Base-by-base conservation (phyloP, 768 basidiomycete genomes). In the Rhizopogon vesiculosus region DNA sequence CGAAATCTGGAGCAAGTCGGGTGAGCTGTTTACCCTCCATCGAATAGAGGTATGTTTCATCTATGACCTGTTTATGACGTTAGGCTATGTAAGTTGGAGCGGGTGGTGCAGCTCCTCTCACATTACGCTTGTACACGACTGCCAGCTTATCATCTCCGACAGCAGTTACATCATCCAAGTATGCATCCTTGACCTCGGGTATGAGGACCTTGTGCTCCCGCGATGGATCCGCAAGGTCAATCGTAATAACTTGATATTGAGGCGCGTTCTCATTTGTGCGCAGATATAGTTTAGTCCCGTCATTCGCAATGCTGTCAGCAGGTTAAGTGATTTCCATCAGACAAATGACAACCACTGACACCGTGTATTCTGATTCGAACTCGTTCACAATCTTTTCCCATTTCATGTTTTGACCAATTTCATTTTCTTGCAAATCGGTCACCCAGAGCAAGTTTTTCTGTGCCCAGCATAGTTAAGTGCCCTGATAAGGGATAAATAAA, bases 401-500 rank as follows among this genome's bases (percentile, higher is more conserved):
- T 59, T 80, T 76, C 64, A 92, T 80, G 56, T 87, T 76, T 50
- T 74, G 75, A 8, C 81, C 83, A 25, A 90, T 85, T 54, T 78
- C 74, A 53, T 81, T 77, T 45, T 80, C 72, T 45, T 79, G 64
- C 7, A 90, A 74, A 60, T 90, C 83, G 7, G 86, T 80, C 45
- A 91, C 76, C 89, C 89, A 91, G 2, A 90, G 66, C 9, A 84
- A 66, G 63, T 89, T 86, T 82, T 83, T 85, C 88, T 90, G 59
- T n/a, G 29, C 28, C 42, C 42, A 18, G n/a, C 9, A 51, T 51
- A 18, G 15, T 45, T 51, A 45, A 28, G 48, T 41, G 22, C 28
- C 16, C 43, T 35, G 35, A 51, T 7, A 33, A 25, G 7, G 56
- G 1, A 56, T 10, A 45, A 16, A 44, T 41, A 38, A 42, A 43